Evolutionary conservation across 768 basidiomycete genomes (phyloP).

Genomic region (Collybiopsis luxurians): DNA sequence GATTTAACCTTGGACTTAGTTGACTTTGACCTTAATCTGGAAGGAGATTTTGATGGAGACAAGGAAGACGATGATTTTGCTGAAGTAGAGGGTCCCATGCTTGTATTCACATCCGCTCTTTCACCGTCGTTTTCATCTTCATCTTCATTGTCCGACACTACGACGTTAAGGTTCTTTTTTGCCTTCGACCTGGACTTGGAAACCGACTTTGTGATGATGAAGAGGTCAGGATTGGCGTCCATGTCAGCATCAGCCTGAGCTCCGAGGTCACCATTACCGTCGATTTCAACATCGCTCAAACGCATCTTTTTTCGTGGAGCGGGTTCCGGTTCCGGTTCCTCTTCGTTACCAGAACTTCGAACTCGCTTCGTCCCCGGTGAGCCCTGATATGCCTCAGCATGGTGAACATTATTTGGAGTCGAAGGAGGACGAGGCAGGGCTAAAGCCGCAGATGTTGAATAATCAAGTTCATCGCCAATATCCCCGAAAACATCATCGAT

Average conservation of each 20-base stretch:
- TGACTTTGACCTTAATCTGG: conserved; percentile 6
- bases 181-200: conserved; percentile 9
- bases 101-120: neutral
- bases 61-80: conserved; percentile 21
- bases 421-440: neutral
- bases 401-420: neutral
- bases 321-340: neutral
- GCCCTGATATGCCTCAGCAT: neutral
- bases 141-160: conserved; percentile 20
- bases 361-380: neutral
- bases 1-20: conserved; percentile 16
- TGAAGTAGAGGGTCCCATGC: conserved; percentile 6
- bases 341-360: conserved; percentile 7
- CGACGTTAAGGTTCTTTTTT: conserved; percentile 10
- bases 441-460: too few relatives aligned
- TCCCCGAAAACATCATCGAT: neutral
- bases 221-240: too few relatives aligned
- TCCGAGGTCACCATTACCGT: too few relatives aligned
- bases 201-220: neutral
- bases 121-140: conserved; percentile 19
- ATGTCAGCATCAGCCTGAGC: neutral
- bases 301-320: neutral
- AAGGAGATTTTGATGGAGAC: too few relatives aligned
- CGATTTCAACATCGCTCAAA: neutral
- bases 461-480: neutral